Percentiles rank a stretch among this genome's conserved stretches.
phyloP scores from a whole-genome alignment of 2,329 filamentous ascomycete species.

The Neocucurbitaria cava region DNA sequence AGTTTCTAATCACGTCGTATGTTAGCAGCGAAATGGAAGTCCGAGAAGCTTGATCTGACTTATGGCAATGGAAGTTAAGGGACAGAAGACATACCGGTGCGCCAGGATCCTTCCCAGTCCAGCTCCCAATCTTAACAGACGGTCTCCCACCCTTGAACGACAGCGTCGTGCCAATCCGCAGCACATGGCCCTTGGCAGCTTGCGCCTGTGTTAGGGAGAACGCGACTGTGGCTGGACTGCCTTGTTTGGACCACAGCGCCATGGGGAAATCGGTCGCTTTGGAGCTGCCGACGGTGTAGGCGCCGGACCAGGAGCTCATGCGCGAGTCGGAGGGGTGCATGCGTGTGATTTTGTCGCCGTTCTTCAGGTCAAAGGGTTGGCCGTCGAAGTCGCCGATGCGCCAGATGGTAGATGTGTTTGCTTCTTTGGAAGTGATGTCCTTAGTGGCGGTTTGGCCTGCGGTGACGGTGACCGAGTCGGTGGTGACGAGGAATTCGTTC shows the following conservation, averaged over 20 bases:
- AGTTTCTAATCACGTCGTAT: conserved; percentile 22
- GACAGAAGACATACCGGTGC: conserved; percentile 27
- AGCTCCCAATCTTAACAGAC: conserved; percentile 28
- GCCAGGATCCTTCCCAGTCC: conserved; percentile 30
- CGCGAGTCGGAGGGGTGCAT: conserved; percentile 32
- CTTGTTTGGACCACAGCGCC: conserved; percentile 30
- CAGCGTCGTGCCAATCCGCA: conserved; percentile 31
- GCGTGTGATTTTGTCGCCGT: conserved; percentile 31
- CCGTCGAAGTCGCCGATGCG: conserved; percentile 32
- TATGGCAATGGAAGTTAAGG: no score
- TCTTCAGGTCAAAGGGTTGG: conserved; percentile 30
- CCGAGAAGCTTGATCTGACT: background rate
- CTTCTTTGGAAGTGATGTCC: conserved; percentile 28
- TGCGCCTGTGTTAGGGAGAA: conserved; percentile 25
- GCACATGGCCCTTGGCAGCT: conserved; percentile 25
- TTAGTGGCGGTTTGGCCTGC: conserved; percentile 24
- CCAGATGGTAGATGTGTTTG: conserved; percentile 20
- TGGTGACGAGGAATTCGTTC: conserved; percentile 25
- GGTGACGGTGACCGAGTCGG: conserved; percentile 22
- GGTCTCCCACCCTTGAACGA: conserved; percentile 31
- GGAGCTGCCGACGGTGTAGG: conserved; percentile 20
- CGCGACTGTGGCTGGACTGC: conserved; percentile 19
- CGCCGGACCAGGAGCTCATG: conserved; percentile 25
- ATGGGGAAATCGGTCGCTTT: conserved; percentile 29
- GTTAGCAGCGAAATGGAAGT: background rate